Evolutionary conservation across 1,284 basidiomycete genomes (phyloP).

Genomic region (Apiotrichum siamense): DNA sequence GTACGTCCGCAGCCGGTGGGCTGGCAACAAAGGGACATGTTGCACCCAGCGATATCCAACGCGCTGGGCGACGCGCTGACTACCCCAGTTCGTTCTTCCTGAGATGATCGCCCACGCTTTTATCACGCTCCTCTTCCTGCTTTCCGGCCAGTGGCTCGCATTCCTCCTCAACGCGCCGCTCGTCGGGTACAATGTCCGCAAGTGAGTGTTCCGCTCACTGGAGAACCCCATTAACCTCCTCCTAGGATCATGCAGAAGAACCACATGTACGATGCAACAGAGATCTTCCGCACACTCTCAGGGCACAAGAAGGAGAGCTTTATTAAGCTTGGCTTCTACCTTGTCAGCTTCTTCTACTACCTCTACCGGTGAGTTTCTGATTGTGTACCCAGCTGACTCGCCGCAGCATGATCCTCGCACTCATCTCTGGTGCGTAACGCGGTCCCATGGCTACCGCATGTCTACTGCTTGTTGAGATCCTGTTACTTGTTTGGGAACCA

Average conservation of each 20-base stretch:
- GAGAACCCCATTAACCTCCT: not conserved
- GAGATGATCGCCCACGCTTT: constrained; percentile 94
- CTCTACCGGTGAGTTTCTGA: constrained; percentile 71
- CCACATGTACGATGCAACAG: constrained; percentile 98
- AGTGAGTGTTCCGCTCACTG: constrained; percentile 58
- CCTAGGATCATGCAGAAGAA: constrained; percentile 82
- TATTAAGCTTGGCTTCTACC: constrained; percentile 91
- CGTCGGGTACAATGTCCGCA: constrained; percentile 87
- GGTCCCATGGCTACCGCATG: not conserved
- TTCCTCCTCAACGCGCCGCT: constrained; percentile 88
- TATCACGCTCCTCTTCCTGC: constrained; percentile 78
- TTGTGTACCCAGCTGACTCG: not conserved
- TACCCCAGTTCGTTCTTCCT: constrained; percentile 81
- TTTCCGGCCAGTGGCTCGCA: constrained; percentile 92
- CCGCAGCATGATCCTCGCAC: constrained; percentile 75
- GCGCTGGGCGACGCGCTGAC: constrained; percentile 23
- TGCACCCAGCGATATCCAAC: not conserved
- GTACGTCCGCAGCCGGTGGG: too few relatives aligned
- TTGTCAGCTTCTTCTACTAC: constrained; percentile 94
- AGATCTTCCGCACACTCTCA: constrained; percentile 92
- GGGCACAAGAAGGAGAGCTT: constrained; percentile 97
- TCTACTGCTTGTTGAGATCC: too few relatives aligned
- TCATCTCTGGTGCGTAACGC: constrained; percentile 58
- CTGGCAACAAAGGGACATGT: not conserved
- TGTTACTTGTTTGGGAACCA: too few relatives aligned